Percentiles rank a stretch among this genome's conserved stretches.
Conservation (phyloP, 306 rosid species). For the Ormosia semicastrata region DNA sequence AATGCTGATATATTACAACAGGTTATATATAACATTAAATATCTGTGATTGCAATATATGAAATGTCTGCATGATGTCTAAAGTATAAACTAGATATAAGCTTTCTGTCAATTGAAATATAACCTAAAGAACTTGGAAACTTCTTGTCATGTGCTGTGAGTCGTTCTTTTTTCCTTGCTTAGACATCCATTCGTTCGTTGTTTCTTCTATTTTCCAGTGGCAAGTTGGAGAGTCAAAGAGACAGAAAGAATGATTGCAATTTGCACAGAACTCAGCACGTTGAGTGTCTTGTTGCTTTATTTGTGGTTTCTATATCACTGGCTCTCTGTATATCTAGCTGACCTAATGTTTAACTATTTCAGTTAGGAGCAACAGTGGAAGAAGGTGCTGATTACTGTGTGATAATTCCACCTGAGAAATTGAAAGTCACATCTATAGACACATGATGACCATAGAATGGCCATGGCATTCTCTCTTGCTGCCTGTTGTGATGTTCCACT, state of each 20-base stretch:
- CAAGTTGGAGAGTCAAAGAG: constrained; percentile 99
- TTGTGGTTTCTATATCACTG: neutral
- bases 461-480: constrained; percentile 98
- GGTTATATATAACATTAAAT: too few species aligned
- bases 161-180: neutral
- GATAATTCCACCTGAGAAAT: constrained; percentile 91
- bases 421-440: constrained; percentile 76
- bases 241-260: constrained; percentile 98
- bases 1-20: too few species aligned
- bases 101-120: neutral
- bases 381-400: constrained; percentile 97
- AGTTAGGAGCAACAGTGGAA: constrained; percentile 97
- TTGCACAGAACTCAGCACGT: constrained; percentile 99
- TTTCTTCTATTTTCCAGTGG: constrained; percentile 57
- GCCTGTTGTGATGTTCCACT: constrained; percentile 91
- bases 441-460: constrained; percentile 99
- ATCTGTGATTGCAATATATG: too few species aligned
- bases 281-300: constrained; percentile 29
- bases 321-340: neutral
- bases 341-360: constrained; percentile 21
- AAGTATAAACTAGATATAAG: neutral
- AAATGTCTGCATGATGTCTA: neutral
- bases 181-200: constrained; percentile 7
- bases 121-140: neutral
- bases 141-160: neutral